Percentiles rank a stretch among this genome's conserved stretches.
Conservation (phyloP, 2,329 filamentous ascomycete species). For the Aspergillus ruber region DNA sequence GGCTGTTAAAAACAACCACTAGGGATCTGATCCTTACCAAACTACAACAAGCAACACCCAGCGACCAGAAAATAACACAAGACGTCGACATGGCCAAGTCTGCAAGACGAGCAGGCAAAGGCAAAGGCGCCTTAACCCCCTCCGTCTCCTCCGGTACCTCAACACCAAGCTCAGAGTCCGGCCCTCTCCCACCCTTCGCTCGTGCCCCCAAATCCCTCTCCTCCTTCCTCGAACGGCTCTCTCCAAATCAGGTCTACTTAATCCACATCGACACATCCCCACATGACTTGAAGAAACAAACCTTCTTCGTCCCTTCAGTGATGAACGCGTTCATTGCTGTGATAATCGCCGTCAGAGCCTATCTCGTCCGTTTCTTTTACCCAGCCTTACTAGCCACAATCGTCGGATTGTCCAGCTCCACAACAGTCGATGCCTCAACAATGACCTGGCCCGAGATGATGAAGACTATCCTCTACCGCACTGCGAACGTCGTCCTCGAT, state of each 20-base stretch:
- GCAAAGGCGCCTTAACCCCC: constrained; percentile 18
- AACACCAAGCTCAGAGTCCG: constrained; percentile 26
- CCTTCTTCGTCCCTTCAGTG: constrained; percentile 71
- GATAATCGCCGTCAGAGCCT: constrained; percentile 63
- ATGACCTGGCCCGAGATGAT: constrained; percentile 53
- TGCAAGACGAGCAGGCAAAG: constrained; percentile 23
- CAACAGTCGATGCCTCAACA: constrained; percentile 55
- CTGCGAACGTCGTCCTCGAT: constrained; percentile 65
- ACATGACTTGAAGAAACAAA: constrained; percentile 66
- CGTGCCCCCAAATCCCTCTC: constrained; percentile 56
- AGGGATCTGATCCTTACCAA: no score
- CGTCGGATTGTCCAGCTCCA: constrained; percentile 60
- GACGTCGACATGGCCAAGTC: constrained; percentile 29
- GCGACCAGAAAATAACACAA: not conserved
- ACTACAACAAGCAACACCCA: not conserved
- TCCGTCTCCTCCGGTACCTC: constrained; percentile 22
- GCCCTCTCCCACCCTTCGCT: constrained; percentile 61
- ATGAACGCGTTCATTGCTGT: constrained; percentile 65
- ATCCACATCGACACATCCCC: constrained; percentile 72
- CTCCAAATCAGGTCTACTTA: constrained; percentile 69
- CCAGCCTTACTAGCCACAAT: constrained; percentile 57
- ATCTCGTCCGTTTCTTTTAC: constrained; percentile 67
- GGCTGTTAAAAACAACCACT: not conserved
- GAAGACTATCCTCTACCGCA: constrained; percentile 54
- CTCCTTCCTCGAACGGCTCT: constrained; percentile 61